Percentiles rank a stretch among this genome's conserved stretches.
These are phyloP conservation scores for Beauveria sp. DNA, from an alignment of 2,329 filamentous ascomycete genomes.

Conservation along the genomic window DNA sequence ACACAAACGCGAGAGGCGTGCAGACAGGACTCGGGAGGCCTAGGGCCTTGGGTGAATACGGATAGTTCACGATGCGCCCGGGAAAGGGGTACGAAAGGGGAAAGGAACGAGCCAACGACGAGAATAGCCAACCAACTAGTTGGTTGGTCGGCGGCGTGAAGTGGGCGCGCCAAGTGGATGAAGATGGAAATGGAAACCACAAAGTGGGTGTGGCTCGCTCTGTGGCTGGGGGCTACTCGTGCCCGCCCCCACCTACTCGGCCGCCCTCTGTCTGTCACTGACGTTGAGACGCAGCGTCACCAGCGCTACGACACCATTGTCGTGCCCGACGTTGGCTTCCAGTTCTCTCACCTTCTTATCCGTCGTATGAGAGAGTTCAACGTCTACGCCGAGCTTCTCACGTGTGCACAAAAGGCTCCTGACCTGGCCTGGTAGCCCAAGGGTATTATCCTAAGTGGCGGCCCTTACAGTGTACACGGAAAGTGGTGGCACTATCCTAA, in stretches of 20 bases:
- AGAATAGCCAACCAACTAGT: not conserved
- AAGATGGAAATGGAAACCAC: too few relatives aligned
- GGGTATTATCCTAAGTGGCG: conserved; percentile 59
- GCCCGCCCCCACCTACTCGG: too few relatives aligned
- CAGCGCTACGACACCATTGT: conserved; percentile 47
- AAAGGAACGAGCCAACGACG: not conserved
- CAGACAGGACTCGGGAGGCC: not conserved
- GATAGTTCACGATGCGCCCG: not conserved
- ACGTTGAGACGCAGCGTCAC: conserved; percentile 2
- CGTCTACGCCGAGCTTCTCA: conserved; percentile 81
- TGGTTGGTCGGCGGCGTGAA: too few relatives aligned
- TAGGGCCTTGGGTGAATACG: not conserved
- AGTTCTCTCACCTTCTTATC: conserved; percentile 68
- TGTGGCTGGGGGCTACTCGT: too few relatives aligned
- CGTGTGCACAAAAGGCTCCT: conserved; percentile 73
- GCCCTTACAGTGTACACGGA: conserved; percentile 46
- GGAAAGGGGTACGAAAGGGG: not conserved
- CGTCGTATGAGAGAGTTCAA: conserved; percentile 69
- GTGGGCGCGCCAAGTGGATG: too few relatives aligned
- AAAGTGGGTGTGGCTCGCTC: too few relatives aligned
- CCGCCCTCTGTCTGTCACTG: not conserved
- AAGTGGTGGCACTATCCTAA: too few relatives aligned
- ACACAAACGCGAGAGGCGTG: not conserved
- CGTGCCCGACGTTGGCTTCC: conserved; percentile 60
- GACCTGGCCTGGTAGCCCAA: conserved; percentile 74